phyloP scores from a whole-genome alignment of 2,329 filamentous ascomycete genomes.

The Trichoderma breve region DNA sequence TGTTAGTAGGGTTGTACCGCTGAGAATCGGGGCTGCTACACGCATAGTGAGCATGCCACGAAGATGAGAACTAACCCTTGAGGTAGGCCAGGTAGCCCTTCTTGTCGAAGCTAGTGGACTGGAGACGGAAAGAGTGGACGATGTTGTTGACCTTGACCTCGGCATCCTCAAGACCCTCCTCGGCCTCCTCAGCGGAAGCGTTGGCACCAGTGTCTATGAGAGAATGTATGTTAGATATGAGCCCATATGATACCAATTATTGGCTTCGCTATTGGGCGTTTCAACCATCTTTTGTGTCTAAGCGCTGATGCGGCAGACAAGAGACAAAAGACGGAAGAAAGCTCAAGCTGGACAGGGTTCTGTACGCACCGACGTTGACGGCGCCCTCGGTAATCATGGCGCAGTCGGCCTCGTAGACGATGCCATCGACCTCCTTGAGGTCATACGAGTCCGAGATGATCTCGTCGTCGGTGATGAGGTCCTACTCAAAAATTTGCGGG shows the following conservation, averaged over 20 bases:
- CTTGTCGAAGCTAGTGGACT: slow-evolving; percentile 79
- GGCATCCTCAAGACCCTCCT: slow-evolving; percentile 69
- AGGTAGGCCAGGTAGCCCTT: slow-evolving; percentile 79
- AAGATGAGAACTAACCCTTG: slow-evolving; percentile 60
- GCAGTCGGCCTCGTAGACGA: slow-evolving; percentile 90
- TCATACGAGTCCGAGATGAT: slow-evolving; percentile 94
- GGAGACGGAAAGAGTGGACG: slow-evolving; percentile 85
- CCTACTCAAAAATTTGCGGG: slow-evolving; percentile 53
- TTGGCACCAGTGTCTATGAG: slow-evolving; percentile 83
- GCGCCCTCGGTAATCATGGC: slow-evolving; percentile 79
- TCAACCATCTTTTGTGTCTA: not conserved
- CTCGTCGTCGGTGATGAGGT: slow-evolving; percentile 87
- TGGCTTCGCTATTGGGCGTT: not conserved
- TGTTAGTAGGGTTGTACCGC: not conserved
- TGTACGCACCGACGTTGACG: slow-evolving; percentile 66
- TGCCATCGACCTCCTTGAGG: slow-evolving; percentile 73
- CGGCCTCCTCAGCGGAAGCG: slow-evolving; percentile 88
- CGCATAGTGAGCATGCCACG: too few species aligned
- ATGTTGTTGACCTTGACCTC: slow-evolving; percentile 84
- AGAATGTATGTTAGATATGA: not conserved
- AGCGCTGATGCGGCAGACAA: not conserved
- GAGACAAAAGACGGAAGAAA: not conserved
- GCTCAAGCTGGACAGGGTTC: not conserved
- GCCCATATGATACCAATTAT: not conserved
- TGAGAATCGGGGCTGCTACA: not conserved